Evolutionary conservation across 2,329 filamentous ascomycete genomes (phyloP), one percentile per base, ranked within the genome.

Genomic region (Fusarium hostae): DNA sequence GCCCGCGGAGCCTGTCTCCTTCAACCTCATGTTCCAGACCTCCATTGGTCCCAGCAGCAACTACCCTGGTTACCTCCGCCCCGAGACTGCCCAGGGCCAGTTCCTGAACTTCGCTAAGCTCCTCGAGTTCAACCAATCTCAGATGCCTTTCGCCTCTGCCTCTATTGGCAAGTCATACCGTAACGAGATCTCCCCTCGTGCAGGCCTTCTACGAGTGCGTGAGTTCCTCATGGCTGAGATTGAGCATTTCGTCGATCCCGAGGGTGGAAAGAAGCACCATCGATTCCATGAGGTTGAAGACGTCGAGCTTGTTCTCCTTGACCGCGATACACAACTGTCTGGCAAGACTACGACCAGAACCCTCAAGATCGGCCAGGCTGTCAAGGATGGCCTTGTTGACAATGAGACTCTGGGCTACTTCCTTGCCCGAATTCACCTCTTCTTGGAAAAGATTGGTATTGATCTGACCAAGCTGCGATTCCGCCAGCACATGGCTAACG

Each of bases 161-260:
- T 97, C 94, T 41, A 97, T 99, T 80, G 96, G 96, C 83, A 97
- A 97, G 84, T 98, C 95, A 3, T 98, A 97, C 88, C 91, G 96
- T 78, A 99, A 99, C 81, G 96, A 99, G 80, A 98, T 99, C 76
- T 98, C 96, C 1, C 96, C 96, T 13, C 90, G 96, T 61, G 90
- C 94, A 71, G 96, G 96, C 83, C 90, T 99, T 43, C 85, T 99
- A 64, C 92, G 96, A 76, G 96, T 99, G 45, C 93, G 96, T 77
- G 96, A 99, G 82, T 98, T 99, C 84, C 84, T 98, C 77, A 98
- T 99, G 96, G 96, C 95, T 28, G 96, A 99, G 84, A 97, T 99
- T 76, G 96, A 99, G 85, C 96, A 99, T 82, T 99, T 94, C 79
- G 96, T 99, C 74, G 96, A 99, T 78, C 96, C 96, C 15, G 87